These are phyloP conservation scores for Hibiscus mutabilis DNA, from an alignment of 345 rosid species.

Conservation along the genomic window DNA sequence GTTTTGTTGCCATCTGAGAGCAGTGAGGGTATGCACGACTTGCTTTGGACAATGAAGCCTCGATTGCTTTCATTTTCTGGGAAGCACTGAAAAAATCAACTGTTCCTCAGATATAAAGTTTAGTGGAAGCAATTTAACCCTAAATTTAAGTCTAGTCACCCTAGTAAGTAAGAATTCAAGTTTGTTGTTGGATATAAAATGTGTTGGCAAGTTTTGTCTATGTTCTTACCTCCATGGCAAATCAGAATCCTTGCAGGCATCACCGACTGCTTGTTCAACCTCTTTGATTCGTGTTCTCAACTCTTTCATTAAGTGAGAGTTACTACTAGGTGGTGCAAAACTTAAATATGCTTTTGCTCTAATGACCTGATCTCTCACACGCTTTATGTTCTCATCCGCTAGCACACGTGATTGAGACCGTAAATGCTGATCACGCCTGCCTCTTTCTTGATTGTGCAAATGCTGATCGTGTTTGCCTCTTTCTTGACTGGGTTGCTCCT, in stretches of 20 bases:
- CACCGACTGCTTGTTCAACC: conserved; percentile 59
- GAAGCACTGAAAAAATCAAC: conserved; percentile 47
- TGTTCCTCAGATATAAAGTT: conserved; percentile 15
- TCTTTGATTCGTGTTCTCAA: conserved; percentile 65
- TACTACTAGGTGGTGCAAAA: conserved; percentile 55
- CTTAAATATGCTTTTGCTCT: conserved; percentile 69
- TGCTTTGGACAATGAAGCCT: conserved; percentile 50
- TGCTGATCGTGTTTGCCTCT: conserved; percentile 25
- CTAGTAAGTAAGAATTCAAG: conserved; percentile 1
- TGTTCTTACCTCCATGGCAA: conserved; percentile 62
- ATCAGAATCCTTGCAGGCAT: conserved; percentile 57
- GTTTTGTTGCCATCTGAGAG: conserved; percentile 57
- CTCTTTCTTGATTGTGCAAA: neutral
- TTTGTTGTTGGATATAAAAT: neutral
- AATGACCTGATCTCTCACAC: conserved; percentile 71
- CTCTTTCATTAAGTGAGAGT: conserved; percentile 70
- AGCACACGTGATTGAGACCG: conserved; percentile 25
- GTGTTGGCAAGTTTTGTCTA: neutral
- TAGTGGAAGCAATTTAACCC: conserved; percentile 1
- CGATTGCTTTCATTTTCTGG: conserved; percentile 62
- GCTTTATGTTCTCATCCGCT: conserved; percentile 51
- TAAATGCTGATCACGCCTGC: conserved; percentile 24
- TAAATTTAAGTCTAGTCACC: neutral
- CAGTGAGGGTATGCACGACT: conserved; percentile 58
- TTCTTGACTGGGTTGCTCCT: conserved; percentile 31